Percentiles rank a stretch among this genome's conserved stretches.
phyloP scores from a whole-genome alignment of 1,284 basidiomycete species.

The Peniophora sp. region DNA sequence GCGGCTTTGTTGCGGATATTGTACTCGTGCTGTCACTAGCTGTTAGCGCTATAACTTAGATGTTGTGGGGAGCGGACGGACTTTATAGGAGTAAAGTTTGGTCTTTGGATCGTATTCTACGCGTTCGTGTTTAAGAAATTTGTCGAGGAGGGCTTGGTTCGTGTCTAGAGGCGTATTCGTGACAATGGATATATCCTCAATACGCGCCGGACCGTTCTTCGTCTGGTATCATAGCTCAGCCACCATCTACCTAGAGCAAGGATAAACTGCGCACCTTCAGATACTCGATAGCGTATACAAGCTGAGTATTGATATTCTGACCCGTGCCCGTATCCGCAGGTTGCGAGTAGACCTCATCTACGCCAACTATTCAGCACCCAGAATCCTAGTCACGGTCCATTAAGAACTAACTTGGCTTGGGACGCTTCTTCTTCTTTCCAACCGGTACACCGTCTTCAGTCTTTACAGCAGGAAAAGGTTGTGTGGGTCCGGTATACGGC shows the following conservation, averaged over 20 bases:
- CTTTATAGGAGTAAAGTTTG: constrained; percentile 79
- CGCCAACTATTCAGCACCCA: neutral
- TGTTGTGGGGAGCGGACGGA: constrained; percentile 19
- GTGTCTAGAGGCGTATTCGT: constrained; percentile 71
- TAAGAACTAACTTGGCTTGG: neutral
- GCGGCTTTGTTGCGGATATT: constrained; percentile 79
- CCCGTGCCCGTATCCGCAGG: constrained; percentile 80
- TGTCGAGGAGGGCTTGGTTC: constrained; percentile 64
- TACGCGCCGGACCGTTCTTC: constrained; percentile 71
- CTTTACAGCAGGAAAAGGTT: too few species aligned
- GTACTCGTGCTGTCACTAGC: constrained; percentile 65
- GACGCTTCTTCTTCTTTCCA: too few species aligned
- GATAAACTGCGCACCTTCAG: constrained; percentile 44
- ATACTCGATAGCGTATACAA: constrained; percentile 78
- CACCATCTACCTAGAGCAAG: neutral
- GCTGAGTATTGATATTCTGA: constrained; percentile 77
- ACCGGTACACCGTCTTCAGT: too few species aligned
- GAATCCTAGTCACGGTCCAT: neutral
- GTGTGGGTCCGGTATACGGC: too few species aligned
- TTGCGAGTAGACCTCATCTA: constrained; percentile 76
- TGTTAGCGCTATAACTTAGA: neutral
- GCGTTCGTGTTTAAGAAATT: constrained; percentile 75
- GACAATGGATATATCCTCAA: constrained; percentile 79
- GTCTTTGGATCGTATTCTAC: constrained; percentile 77
- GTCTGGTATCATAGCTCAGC: constrained; percentile 30